Evolutionary conservation across 202 grass and related monocot genomes (phyloP).

Genomic region (Sporobolus alterniflorus): DNA sequence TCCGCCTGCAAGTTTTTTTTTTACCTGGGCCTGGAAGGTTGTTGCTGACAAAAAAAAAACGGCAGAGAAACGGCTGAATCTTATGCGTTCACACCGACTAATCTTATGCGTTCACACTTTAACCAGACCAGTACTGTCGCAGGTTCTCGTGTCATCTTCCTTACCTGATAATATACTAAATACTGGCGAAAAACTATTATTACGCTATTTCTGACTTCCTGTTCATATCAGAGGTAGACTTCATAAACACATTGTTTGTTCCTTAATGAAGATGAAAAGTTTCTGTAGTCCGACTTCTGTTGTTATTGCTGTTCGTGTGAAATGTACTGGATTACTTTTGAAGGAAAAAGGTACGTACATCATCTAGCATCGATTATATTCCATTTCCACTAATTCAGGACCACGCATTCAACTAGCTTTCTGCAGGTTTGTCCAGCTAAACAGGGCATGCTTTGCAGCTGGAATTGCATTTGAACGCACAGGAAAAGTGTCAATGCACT

Average conservation of each 20-base stretch:
- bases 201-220: background rate
- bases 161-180: background rate
- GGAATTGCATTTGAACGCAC: conserved; percentile 46
- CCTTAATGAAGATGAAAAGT: background rate
- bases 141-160: background rate
- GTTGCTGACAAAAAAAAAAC: background rate
- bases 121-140: background rate
- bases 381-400: conserved; percentile 14
- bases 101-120: background rate
- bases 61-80: background rate
- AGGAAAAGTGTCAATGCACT: conserved; percentile 29
- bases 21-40: background rate
- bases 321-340: background rate
- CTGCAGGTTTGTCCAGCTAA: conserved; percentile 25
- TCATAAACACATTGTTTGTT: background rate
- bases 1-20: too few relatives aligned
- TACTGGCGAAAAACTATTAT: background rate
- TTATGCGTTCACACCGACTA: background rate
- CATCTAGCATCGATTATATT: conserved; percentile 19
- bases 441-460: conserved; percentile 46
- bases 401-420: conserved; percentile 10
- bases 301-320: background rate
- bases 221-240: background rate
- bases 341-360: background rate
- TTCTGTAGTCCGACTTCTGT: background rate